Evolutionary conservation across 192 early-diverging fungal species (phyloP).

Genomic region (Pecoramyces ruminantium): DNA sequence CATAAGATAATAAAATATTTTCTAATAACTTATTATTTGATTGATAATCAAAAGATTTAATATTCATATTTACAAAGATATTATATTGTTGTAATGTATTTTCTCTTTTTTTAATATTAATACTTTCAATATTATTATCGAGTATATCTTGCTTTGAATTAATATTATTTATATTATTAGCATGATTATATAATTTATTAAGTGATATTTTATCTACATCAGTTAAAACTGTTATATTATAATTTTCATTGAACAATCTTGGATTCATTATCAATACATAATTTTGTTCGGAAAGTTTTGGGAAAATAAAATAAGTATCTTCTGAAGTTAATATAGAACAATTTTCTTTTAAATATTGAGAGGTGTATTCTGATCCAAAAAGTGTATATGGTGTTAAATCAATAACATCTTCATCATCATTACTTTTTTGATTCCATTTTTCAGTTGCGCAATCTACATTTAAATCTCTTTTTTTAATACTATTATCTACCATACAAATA

Average conservation of each 20-base stretch:
- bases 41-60: not conserved
- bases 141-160: too few relatives aligned
- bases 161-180: too few relatives aligned
- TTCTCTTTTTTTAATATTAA: too few relatives aligned
- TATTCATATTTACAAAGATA: not conserved
- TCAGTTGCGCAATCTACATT: not conserved
- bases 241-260: not conserved
- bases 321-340: not conserved
- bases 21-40: not conserved
- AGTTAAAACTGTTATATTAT: not conserved
- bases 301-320: not conserved
- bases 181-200: too few relatives aligned
- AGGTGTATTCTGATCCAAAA: not conserved
- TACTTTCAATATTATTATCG: too few relatives aligned
- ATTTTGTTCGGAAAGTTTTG: not conserved
- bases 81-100: not conserved
- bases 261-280: not conserved
- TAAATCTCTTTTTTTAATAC: not conserved
- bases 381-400: not conserved
- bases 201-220: too few relatives aligned
- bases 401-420: not conserved
- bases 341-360: not conserved
- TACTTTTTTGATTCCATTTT: not conserved
- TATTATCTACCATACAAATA: not conserved
- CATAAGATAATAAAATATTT: not conserved